Base-by-base conservation (phyloP, 73 alveolate species). In the Paraurostyla sp. region DNA sequence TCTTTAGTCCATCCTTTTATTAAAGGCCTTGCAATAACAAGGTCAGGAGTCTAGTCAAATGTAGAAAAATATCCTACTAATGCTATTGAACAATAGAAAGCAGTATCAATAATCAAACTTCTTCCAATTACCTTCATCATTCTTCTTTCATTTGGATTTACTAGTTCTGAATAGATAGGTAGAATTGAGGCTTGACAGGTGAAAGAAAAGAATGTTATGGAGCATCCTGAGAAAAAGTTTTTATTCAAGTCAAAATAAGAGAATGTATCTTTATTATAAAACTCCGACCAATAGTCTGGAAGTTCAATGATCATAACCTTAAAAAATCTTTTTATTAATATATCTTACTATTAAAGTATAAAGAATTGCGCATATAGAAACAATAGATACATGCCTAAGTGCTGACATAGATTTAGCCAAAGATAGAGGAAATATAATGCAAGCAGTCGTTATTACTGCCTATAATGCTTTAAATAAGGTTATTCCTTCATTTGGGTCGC, bases 121-220 rank as follows among this genome's bases (percentile, higher is more conserved):
- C 92, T 59, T 3, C 73, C 41, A 20, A 90, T 85, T 3, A 89
- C 92, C 57, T 89, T 89, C 76, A 29, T 83, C 75, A 89, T 71
- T 38, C 95, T 56, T 41, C 36, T 23, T 32, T 20, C 30, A 13
- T 40, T 83, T 30, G 83, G 84, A 30, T 84, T 43, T 6, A 22
- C 51, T 27, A 89, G 49, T 36, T 89, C 95, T 4, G 82, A 43
- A 29, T 84, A 73, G 25, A 89, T 89, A 0, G 88, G 86, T 0
- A 86, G 40, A 40, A 89, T 22, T 18, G 42, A 25, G 18, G 41
- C 54, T 38, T 89, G 92, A 38, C 95, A 89, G 30, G 89, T 38
- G 59, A 43, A 89, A 30, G 95, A 62, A 40, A 89, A 89, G 84
- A 83, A 35, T 7, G 90, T 48, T 3, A 89, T 45, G 16, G 95